These are phyloP conservation scores for Dioscorea cayenensis DNA, from an alignment of 116 monocot genomes.

Conservation along the genomic window DNA sequence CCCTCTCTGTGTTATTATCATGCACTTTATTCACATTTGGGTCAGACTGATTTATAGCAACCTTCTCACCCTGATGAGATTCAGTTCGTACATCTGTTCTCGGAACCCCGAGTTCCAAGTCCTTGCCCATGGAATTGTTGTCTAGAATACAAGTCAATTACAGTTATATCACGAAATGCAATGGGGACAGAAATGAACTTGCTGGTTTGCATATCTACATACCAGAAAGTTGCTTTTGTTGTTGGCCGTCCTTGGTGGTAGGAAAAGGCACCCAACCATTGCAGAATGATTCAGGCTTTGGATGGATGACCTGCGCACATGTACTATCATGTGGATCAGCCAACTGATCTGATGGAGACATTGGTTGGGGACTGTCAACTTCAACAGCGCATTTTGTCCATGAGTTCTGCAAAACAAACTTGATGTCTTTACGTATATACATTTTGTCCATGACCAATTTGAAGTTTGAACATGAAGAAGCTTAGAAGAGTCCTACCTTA, in stretches of 20 bases:
- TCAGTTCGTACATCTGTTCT: constrained; percentile 11
- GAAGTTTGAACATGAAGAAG: too few relatives aligned
- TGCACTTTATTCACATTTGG: constrained; percentile 13
- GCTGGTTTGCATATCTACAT: constrained; percentile 6
- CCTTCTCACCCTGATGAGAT: constrained; percentile 23
- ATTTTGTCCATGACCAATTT: too few relatives aligned
- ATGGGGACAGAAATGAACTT: not conserved
- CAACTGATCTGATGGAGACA: constrained; percentile 47
- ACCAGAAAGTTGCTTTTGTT: constrained; percentile 51
- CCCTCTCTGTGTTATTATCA: constrained; percentile 17
- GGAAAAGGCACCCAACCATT: constrained; percentile 32
- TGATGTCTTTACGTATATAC: too few relatives aligned
- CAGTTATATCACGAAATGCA: not conserved
- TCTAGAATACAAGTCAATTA: constrained; percentile 18
- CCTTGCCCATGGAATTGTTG: constrained; percentile 48
- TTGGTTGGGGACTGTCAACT: constrained; percentile 47
- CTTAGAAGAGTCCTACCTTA: too few relatives aligned
- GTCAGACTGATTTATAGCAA: not conserved
- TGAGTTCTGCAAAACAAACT: constrained; percentile 54
- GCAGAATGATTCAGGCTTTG: constrained; percentile 43
- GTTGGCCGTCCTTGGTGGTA: constrained; percentile 15
- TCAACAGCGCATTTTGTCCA: constrained; percentile 77
- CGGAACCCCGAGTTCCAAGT: constrained; percentile 37
- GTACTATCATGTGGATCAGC: constrained; percentile 70
- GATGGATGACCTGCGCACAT: constrained; percentile 68